These are phyloP conservation scores for Silene noctiflora DNA, from an alignment of 179 eudicot species.

Conservation along the genomic window DNA sequence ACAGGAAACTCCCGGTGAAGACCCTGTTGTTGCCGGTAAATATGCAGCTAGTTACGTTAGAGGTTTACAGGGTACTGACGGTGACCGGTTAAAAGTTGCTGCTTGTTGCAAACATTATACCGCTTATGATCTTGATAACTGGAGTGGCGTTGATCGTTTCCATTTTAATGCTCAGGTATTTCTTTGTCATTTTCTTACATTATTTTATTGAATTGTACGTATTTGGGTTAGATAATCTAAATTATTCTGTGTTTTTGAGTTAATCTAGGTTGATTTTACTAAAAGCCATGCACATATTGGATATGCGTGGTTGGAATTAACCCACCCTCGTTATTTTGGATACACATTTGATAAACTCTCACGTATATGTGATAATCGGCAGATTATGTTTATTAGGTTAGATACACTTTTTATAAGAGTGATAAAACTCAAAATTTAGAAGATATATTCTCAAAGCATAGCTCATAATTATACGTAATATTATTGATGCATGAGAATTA, in stretches of 20 bases:
- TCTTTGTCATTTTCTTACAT: not conserved
- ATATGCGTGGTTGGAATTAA: too few species aligned
- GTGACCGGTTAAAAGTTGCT: slow-evolving; percentile 54
- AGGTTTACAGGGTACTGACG: slow-evolving; percentile 57
- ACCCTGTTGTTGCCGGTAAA: slow-evolving; percentile 46
- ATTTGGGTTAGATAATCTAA: not conserved
- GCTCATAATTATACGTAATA: too few species aligned
- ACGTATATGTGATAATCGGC: too few species aligned
- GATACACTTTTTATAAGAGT: too few species aligned
- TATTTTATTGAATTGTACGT: not conserved
- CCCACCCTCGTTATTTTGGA: too few species aligned
- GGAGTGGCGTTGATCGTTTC: slow-evolving; percentile 68
- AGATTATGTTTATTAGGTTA: too few species aligned
- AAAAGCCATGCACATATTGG: not conserved
- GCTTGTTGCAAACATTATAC: slow-evolving; percentile 73
- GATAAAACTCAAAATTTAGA: too few species aligned
- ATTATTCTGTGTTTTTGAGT: slow-evolving; percentile 1
- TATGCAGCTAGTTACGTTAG: slow-evolving; percentile 57
- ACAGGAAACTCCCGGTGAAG: slow-evolving; percentile 84
- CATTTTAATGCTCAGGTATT: slow-evolving; percentile 57
- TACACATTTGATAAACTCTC: too few species aligned
- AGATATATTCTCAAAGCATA: too few species aligned
- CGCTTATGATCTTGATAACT: slow-evolving; percentile 72
- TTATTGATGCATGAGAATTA: too few species aligned
- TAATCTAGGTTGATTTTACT: slow-evolving; percentile 7